phyloP scores from a whole-genome alignment of 192 early-diverging fungal species.

The Coemansia sp. region DNA sequence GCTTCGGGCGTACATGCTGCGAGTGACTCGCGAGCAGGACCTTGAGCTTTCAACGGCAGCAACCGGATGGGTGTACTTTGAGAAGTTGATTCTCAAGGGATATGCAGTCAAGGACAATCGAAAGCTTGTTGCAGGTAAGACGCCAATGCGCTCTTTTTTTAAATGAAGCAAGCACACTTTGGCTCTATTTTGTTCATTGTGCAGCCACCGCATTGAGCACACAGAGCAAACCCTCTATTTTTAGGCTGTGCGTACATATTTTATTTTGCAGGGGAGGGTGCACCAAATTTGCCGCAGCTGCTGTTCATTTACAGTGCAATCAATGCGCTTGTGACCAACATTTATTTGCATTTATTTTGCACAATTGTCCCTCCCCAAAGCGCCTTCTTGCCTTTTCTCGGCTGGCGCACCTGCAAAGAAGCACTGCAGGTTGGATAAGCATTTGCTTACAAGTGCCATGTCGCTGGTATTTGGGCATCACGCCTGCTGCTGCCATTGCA shows the following conservation, averaged over 20 bases:
- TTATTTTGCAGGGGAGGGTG: background rate
- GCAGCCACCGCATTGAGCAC: background rate
- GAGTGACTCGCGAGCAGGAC: constrained; percentile 65
- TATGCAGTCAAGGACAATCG: constrained; percentile 72
- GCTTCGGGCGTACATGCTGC: constrained; percentile 74
- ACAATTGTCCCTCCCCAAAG: background rate
- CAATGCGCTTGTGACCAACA: constrained; percentile 7
- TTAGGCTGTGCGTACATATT: constrained; percentile 2
- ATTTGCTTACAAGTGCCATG: background rate
- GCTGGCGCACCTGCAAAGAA: background rate
- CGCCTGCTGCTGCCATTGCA: too few relatives aligned
- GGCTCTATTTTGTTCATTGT: constrained; percentile 1
- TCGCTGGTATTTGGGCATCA: background rate
- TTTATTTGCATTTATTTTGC: constrained; percentile 1
- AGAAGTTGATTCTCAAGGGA: constrained; percentile 86
- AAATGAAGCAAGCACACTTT: background rate
- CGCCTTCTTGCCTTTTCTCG: background rate
- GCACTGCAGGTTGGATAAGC: background rate
- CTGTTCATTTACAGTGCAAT: background rate
- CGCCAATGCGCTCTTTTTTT: background rate
- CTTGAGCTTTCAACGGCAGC: constrained; percentile 90
- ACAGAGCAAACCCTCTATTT: background rate
- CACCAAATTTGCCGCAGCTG: background rate
- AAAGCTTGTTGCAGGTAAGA: constrained; percentile 54
- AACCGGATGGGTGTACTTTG: constrained; percentile 89